A percentile compares a stretch with the other conserved stretches of the same genome.
Conservation (phyloP, 805 yeast species). For the Kuraishia borneana region DNA sequence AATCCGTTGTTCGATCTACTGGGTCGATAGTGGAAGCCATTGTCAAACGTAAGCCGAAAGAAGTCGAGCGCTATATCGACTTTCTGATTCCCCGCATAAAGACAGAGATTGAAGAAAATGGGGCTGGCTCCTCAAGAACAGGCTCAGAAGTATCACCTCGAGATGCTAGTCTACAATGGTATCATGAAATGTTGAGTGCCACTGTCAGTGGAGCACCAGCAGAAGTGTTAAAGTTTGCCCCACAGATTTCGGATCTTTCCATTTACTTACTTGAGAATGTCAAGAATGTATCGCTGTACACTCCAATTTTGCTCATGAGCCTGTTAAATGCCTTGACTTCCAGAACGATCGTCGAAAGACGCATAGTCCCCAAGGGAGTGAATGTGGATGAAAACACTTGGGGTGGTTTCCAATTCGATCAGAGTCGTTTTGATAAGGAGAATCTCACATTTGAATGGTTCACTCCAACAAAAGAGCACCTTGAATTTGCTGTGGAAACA, state of each 20-base stretch:
- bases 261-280: constrained; percentile 32
- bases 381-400: constrained; percentile 40
- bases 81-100: constrained; percentile 40
- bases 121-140: constrained; percentile 67
- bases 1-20: constrained; percentile 51
- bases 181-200: constrained; percentile 59
- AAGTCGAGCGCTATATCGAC: constrained; percentile 30
- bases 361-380: constrained; percentile 39
- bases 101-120: constrained; percentile 62
- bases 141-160: constrained; percentile 60
- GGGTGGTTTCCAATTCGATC: constrained; percentile 65
- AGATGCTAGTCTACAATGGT: constrained; percentile 68
- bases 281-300: constrained; percentile 48
- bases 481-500: constrained; percentile 16
- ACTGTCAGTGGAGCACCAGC: constrained; percentile 58
- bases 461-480: constrained; percentile 44
- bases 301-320: constrained; percentile 53
- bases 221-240: constrained; percentile 28
- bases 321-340: constrained; percentile 52
- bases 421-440: constrained; percentile 32
- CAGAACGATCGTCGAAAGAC: constrained; percentile 44
- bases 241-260: constrained; percentile 36
- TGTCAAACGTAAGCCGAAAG: constrained; percentile 48
- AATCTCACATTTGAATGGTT: constrained; percentile 66
- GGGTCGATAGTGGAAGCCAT: constrained; percentile 67